Conservation (phyloP, 331 rosid species). For the Cydonia oblonga region DNA sequence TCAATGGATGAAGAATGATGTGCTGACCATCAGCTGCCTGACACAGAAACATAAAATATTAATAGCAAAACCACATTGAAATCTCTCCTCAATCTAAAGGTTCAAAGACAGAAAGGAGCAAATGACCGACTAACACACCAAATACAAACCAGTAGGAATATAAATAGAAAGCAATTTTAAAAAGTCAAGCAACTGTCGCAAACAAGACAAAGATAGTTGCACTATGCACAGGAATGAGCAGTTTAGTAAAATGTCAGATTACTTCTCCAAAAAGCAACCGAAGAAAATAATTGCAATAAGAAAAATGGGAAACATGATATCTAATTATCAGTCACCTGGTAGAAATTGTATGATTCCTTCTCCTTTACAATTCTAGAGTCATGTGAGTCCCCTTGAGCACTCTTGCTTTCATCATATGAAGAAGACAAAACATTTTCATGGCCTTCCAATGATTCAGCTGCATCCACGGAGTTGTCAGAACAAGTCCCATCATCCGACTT, state of each 20-base stretch:
- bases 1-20: constrained; percentile 86
- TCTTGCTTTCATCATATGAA: constrained; percentile 39
- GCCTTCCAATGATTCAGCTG: constrained; percentile 31
- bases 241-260: background rate
- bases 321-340: constrained; percentile 49
- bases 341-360: constrained; percentile 62
- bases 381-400: constrained; percentile 24
- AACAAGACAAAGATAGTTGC: background rate
- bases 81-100: background rate
- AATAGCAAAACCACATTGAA: constrained; percentile 1
- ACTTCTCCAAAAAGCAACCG: background rate
- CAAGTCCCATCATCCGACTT: constrained; percentile 28
- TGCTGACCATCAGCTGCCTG: constrained; percentile 97
- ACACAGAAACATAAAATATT: constrained; percentile 22
- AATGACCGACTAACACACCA: background rate
- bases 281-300: background rate
- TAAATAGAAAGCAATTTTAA: background rate
- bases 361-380: constrained; percentile 39
- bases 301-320: background rate
- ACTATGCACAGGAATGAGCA: background rate
- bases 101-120: background rate
- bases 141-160: background rate
- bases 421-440: constrained; percentile 35
- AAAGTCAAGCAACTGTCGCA: background rate
- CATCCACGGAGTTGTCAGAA: constrained; percentile 29